Conservation (phyloP, 352 stramenopile genomes). For the Phytophthora nicotianae region DNA sequence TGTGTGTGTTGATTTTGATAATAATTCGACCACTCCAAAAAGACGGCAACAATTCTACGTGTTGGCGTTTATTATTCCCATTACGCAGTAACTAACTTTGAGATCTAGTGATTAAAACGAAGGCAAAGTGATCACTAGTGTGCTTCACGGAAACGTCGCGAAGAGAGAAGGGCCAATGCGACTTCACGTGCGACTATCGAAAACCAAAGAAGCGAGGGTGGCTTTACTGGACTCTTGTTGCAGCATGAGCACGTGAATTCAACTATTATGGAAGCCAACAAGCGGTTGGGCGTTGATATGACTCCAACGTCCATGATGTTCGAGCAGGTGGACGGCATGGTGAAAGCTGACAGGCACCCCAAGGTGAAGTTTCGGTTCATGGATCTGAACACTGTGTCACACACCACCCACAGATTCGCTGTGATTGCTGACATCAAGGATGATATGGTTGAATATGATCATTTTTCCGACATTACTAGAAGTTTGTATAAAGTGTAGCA, state of each 20-base stretch:
- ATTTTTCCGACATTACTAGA: too few relatives aligned
- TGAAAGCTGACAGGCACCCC: not conserved
- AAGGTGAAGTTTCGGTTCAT: slow-evolving; percentile 8
- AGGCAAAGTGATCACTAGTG: slow-evolving; percentile 2
- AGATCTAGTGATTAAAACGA: too few relatives aligned
- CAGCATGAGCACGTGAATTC: not conserved
- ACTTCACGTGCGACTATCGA: not conserved
- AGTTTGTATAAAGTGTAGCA: too few relatives aligned
- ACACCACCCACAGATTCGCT: not conserved
- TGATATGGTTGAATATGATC: too few relatives aligned
- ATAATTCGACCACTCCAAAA: too few relatives aligned
- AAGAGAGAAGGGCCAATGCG: not conserved
- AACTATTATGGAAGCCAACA: not conserved
- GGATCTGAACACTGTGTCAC: slow-evolving; percentile 2
- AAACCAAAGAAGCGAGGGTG: not conserved
- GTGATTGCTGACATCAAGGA: slow-evolving; percentile 4
- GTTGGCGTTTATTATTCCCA: too few relatives aligned
- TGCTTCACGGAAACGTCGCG: not conserved
- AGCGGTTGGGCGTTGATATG: not conserved
- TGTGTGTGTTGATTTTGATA: too few relatives aligned
- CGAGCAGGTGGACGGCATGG: not conserved
- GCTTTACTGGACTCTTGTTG: not conserved
- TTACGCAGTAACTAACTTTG: too few relatives aligned
- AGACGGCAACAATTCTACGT: too few relatives aligned
- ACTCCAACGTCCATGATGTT: not conserved